Evolutionary conservation across 495 filamentous ascomycete species (phyloP).

Genomic region (Penicillium angulare): DNA sequence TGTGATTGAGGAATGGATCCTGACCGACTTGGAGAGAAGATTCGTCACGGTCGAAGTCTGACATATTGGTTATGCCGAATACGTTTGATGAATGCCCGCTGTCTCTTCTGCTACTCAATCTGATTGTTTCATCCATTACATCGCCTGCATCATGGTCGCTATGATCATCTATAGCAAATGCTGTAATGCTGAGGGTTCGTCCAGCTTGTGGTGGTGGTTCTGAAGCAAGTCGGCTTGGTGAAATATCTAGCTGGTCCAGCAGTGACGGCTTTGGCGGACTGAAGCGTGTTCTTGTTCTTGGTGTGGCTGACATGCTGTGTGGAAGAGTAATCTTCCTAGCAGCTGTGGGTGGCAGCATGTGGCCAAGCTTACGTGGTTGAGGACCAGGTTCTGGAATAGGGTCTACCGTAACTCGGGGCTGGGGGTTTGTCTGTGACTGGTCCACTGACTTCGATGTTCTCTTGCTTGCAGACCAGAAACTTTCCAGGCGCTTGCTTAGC

Average conservation of each 20-base stretch:
- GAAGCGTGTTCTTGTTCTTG: conserved; percentile 43
- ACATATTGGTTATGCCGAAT: conserved; percentile 38
- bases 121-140: conserved; percentile 23
- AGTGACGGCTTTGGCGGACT: conserved; percentile 46
- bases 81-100: conserved; percentile 30
- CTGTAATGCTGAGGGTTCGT: conserved; percentile 18
- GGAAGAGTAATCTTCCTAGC: conserved; percentile 38
- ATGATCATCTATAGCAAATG: conserved; percentile 15
- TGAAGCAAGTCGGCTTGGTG: conserved; percentile 38
- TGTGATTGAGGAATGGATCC: conserved; percentile 29
- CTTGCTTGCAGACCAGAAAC: conserved; percentile 41
- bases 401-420: conserved; percentile 13
- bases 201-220: conserved; percentile 31
- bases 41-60: conserved; percentile 29
- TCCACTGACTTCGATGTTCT: conserved; percentile 19
- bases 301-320: conserved; percentile 38
- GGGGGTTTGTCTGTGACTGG: conserved; percentile 18
- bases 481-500: conserved; percentile 42
- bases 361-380: conserved; percentile 26
- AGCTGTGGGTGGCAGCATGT: conserved; percentile 29
- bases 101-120: conserved; percentile 20
- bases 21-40: conserved; percentile 27
- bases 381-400: conserved; percentile 13
- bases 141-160: conserved; percentile 16
- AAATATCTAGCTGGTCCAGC: conserved; percentile 40